Conservation (phyloP, 2,329 filamentous ascomycete genomes). For the Monosporascus sp. region DNA sequence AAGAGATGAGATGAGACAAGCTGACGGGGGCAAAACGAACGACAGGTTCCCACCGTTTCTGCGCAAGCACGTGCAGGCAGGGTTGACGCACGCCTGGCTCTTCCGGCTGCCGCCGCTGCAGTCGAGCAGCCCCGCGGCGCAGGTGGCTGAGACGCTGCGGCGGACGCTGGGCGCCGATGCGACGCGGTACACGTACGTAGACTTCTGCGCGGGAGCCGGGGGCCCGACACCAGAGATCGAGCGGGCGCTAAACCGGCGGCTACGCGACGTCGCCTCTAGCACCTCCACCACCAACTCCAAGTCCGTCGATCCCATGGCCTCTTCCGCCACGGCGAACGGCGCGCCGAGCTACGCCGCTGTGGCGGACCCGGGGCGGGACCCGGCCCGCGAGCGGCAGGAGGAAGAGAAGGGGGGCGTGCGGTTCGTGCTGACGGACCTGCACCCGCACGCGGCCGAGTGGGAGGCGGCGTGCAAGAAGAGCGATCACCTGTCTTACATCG, state of each 20-base stretch:
- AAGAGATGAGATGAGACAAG: neutral
- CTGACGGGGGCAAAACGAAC: neutral
- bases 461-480: conserved; percentile 44
- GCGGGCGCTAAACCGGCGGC: conserved; percentile 47
- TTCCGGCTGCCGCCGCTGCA: conserved; percentile 54
- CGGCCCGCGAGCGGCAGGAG: neutral
- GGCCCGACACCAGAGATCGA: conserved; percentile 65
- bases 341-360: conserved; percentile 23
- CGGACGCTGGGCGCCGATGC: conserved; percentile 42
- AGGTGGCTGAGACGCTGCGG: conserved; percentile 54
- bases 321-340: conserved; percentile 2
- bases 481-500: conserved; percentile 54
- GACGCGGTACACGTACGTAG: conserved; percentile 58
- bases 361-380: neutral
- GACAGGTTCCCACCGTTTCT: conserved; percentile 61
- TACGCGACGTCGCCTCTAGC: conserved; percentile 11
- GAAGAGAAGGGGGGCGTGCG: conserved; percentile 31
- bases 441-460: conserved; percentile 60
- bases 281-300: neutral
- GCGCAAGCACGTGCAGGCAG: conserved; percentile 59
- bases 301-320: conserved; percentile 1
- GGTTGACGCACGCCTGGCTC: conserved; percentile 60
- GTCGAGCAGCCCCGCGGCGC: conserved; percentile 49
- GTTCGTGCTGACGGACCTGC: conserved; percentile 62
- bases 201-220: conserved; percentile 72